Conservation (phyloP, 78 protist genomes). For the Trichosphaerium sp. region DNA sequence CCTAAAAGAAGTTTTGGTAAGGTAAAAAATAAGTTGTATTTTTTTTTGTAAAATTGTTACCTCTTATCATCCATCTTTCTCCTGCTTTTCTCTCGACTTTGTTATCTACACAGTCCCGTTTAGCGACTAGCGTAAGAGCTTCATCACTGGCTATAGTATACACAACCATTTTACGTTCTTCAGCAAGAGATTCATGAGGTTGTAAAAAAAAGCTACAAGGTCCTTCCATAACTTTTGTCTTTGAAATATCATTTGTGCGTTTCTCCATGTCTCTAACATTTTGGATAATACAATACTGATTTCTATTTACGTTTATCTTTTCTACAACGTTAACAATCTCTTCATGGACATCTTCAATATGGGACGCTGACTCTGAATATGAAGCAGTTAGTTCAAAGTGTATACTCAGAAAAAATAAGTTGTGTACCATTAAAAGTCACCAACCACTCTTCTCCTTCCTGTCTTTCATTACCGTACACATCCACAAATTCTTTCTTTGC, state of each 20-base stretch:
- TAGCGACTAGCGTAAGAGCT: background rate
- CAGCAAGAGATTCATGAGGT: conserved; percentile 43
- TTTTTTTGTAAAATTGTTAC: no score
- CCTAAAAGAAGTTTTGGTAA: no score
- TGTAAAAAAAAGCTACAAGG: conserved; percentile 28
- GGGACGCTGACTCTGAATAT: conserved; percentile 7
- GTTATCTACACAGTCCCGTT: conserved; percentile 11
- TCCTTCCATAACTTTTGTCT: conserved; percentile 10
- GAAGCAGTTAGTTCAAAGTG: no score
- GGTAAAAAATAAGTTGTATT: no score
- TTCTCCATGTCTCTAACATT: background rate
- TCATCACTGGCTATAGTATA: conserved; percentile 3
- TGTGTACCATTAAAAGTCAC: no score
- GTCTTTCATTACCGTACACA: conserved; percentile 7
- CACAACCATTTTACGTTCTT: no score
- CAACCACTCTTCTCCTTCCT: conserved; percentile 39
- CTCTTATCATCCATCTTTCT: conserved; percentile 26
- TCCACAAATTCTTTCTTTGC: conserved; percentile 25
- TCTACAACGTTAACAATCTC: background rate
- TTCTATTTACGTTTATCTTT: conserved; percentile 1
- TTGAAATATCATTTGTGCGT: conserved; percentile 4
- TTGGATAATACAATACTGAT: conserved; percentile 40
- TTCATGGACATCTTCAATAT: conserved; percentile 34
- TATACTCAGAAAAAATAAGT: no score
- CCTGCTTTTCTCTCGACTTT: conserved; percentile 9